A percentile compares a stretch with the other conserved stretches of the same genome.
Conservation (phyloP, 106 monocot genomes). For the Phalaenopsis aphrodite region DNA sequence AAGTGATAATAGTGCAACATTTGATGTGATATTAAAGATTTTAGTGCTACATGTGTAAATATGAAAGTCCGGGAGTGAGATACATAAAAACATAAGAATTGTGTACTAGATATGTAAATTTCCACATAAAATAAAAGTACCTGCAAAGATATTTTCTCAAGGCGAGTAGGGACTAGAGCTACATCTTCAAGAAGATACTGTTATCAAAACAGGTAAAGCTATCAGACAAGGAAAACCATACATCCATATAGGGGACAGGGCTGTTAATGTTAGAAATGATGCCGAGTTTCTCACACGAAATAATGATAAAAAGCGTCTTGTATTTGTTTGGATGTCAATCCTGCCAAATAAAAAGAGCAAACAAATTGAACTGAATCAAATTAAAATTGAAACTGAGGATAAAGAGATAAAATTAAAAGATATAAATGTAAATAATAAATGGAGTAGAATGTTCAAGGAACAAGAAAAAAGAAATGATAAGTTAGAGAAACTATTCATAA, state of each 20-base stretch:
- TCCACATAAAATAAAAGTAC: slow-evolving; percentile 10
- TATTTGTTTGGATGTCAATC: slow-evolving; percentile 99
- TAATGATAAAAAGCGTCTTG: slow-evolving; percentile 75
- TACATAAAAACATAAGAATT: too few relatives aligned
- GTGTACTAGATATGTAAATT: too few relatives aligned
- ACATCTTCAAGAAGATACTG: slow-evolving; percentile 99
- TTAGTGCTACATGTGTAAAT: too few relatives aligned
- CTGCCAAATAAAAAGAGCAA: slow-evolving; percentile 26
- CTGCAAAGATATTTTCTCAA: slow-evolving; percentile 69
- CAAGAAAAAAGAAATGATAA: background rate
- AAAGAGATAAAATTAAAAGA: background rate
- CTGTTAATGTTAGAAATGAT: background rate
- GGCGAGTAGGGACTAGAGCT: slow-evolving; percentile 42
- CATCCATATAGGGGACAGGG: background rate
- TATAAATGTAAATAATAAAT: background rate
- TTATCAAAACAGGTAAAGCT: background rate
- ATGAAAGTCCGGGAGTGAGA: too few relatives aligned
- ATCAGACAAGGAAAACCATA: background rate
- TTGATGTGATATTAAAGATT: too few relatives aligned
- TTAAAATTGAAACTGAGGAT: background rate
- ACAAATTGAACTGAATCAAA: background rate
- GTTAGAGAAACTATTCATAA: background rate
- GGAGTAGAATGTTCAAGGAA: background rate
- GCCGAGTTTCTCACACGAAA: slow-evolving; percentile 46
- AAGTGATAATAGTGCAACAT: too few relatives aligned